Evolutionary conservation across 495 filamentous ascomycete genomes (phyloP).

Genomic region (Xylaria curta): DNA sequence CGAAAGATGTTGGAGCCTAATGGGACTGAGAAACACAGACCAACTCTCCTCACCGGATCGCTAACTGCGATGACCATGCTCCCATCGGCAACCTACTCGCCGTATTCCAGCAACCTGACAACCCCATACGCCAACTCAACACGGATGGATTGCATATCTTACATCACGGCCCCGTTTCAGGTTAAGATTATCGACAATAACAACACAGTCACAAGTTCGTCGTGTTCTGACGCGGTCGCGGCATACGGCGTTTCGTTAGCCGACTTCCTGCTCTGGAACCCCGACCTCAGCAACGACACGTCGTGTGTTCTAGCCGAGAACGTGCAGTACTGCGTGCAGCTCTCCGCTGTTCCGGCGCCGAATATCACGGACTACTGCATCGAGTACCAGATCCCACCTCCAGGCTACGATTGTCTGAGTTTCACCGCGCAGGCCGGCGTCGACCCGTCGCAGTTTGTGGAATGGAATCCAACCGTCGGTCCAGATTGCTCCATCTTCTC

Average conservation of each 20-base stretch:
- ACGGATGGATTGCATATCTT: neutral
- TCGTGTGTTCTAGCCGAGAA: neutral
- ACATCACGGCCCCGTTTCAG: neutral
- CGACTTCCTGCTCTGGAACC: neutral
- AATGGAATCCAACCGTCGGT: too few relatives aligned
- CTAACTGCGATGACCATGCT: neutral
- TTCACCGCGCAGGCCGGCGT: too few relatives aligned
- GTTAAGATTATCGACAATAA: neutral
- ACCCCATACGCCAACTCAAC: neutral
- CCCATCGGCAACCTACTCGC: neutral
- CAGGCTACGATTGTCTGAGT: neutral
- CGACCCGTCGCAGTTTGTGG: too few relatives aligned
- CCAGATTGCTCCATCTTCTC: too few relatives aligned
- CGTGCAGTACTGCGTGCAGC: neutral
- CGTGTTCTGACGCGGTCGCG: neutral
- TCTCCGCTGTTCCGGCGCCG: neutral
- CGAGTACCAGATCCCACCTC: neutral
- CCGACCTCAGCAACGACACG: neutral
- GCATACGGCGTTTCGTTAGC: neutral
- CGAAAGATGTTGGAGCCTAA: neutral
- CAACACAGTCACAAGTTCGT: neutral
- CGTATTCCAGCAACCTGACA: neutral
- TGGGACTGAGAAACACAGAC: neutral
- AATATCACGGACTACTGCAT: neutral
- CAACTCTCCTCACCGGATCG: neutral